Conservation (phyloP, 1,284 basidiomycete genomes). For the Ganoderma lingzhi region DNA sequence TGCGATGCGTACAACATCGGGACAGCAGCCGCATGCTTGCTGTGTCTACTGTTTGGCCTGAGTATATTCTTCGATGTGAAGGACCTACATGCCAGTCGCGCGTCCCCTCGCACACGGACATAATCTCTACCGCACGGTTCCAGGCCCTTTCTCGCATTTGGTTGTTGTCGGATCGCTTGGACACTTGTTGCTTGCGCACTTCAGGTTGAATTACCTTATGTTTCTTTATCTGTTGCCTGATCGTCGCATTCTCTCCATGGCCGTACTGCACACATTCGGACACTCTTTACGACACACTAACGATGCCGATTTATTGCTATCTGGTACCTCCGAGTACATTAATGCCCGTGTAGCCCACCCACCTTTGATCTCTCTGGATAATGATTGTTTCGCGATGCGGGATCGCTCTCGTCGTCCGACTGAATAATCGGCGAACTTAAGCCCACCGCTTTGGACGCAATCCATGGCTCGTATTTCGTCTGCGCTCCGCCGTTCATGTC, state of each 20-base stretch:
- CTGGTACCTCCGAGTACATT: constrained; percentile 21
- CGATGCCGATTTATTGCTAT: constrained; percentile 34
- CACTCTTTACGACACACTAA: constrained; percentile 29
- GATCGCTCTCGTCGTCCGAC: neutral
- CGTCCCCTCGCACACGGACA: constrained; percentile 53
- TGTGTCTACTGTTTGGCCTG: constrained; percentile 61
- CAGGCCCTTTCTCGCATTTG: neutral
- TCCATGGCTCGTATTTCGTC: neutral
- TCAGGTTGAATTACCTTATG: neutral
- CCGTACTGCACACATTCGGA: constrained; percentile 6
- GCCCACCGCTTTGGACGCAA: neutral
- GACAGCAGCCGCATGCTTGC: constrained; percentile 63
- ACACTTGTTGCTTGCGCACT: neutral
- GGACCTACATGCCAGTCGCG: constrained; percentile 66
- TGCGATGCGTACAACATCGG: constrained; percentile 76
- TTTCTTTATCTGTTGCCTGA: neutral
- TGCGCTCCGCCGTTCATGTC: neutral
- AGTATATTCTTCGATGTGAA: constrained; percentile 72
- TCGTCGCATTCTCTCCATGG: neutral
- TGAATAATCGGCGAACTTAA: neutral
- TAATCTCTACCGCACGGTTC: constrained; percentile 20
- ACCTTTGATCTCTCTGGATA: neutral
- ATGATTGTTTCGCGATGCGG: neutral
- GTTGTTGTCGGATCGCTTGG: neutral
- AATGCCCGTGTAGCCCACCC: constrained; percentile 26